phyloP scores from a whole-genome alignment of 106 monocot genomes.

The Apostasia ramifera region DNA sequence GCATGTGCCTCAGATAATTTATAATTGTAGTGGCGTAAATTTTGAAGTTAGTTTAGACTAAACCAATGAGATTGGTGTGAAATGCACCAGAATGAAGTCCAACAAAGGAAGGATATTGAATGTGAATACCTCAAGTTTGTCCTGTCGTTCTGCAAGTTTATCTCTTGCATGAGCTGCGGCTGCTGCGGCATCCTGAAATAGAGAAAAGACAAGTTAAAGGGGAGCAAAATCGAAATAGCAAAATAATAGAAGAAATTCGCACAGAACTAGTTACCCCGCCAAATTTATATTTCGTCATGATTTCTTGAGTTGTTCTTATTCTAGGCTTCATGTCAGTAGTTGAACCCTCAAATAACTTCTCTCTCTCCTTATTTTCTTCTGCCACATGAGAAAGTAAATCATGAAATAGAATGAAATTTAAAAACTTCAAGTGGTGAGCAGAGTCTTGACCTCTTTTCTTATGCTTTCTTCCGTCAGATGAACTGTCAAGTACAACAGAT shows the following conservation, averaged over 20 bases:
- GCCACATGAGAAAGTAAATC: neutral
- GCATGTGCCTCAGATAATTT: no score
- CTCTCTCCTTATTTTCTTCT: slow-evolving; percentile 54
- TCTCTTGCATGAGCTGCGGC: slow-evolving; percentile 90
- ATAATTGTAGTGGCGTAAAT: no score
- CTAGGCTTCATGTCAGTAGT: slow-evolving; percentile 53
- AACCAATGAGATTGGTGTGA: no score
- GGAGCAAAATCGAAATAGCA: neutral
- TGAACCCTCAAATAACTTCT: slow-evolving; percentile 72
- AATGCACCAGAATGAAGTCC: no score
- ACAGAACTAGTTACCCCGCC: slow-evolving; percentile 52
- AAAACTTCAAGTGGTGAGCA: neutral
- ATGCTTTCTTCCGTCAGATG: slow-evolving; percentile 15
- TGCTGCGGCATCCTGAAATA: slow-evolving; percentile 70
- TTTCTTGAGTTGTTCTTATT: slow-evolving; percentile 76
- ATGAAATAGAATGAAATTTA: neutral
- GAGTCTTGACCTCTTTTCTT: slow-evolving; percentile 25
- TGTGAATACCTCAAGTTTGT: slow-evolving; percentile 68
- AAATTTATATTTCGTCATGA: slow-evolving; percentile 79
- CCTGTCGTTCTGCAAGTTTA: slow-evolving; percentile 75
- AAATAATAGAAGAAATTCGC: neutral
- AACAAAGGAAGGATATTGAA: no score
- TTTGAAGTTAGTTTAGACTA: no score
- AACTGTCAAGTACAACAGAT: slow-evolving; percentile 13
- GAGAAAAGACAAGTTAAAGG: slow-evolving; percentile 1